A percentile compares a stretch with the other conserved stretches of the same genome.
Conservation (phyloP, 2,329 filamentous ascomycete genomes). For the Pseudodiploospora longispora region DNA sequence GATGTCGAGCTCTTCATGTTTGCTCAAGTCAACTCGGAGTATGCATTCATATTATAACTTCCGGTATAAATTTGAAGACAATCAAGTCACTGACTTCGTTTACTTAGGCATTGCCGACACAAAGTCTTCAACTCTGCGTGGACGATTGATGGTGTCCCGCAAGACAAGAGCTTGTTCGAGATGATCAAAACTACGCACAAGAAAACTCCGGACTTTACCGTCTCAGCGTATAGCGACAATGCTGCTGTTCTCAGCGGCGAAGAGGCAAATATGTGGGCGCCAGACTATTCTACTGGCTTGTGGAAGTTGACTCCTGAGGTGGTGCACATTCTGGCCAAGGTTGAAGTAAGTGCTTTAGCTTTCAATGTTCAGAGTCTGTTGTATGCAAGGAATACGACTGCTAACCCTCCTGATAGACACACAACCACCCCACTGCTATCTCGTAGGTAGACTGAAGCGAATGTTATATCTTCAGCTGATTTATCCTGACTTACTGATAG, state of each 20-base stretch:
- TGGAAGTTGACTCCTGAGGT: conserved; percentile 83
- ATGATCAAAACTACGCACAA: conserved; percentile 98
- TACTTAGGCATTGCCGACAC: conserved; percentile 55
- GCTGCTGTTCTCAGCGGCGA: conserved; percentile 65
- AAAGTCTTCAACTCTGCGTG: conserved; percentile 97
- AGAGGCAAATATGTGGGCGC: conserved; percentile 61
- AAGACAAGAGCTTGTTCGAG: conserved; percentile 74
- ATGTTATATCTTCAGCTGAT: too few species aligned
- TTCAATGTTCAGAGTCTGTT: background rate
- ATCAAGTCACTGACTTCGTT: conserved; percentile 1
- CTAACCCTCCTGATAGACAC: conserved; percentile 43
- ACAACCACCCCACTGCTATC: conserved; percentile 95
- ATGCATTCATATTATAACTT: background rate
- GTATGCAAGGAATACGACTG: background rate
- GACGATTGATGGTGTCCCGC: conserved; percentile 81
- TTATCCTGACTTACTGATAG: conserved; percentile 3
- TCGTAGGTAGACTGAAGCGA: conserved; percentile 35
- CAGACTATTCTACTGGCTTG: conserved; percentile 74
- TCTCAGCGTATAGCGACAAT: conserved; percentile 96
- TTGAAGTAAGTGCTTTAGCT: conserved; percentile 44
- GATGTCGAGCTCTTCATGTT: conserved; percentile 99
- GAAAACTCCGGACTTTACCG: conserved; percentile 68
- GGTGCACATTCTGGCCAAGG: conserved; percentile 84
- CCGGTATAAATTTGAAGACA: background rate
- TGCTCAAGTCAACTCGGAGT: conserved; percentile 94